A percentile compares a stretch with the other conserved stretches of the same genome.
These are phyloP conservation scores for Phialemonium atrogriseum DNA, from an alignment of 2,329 filamentous ascomycete species.

Conservation along the genomic window DNA sequence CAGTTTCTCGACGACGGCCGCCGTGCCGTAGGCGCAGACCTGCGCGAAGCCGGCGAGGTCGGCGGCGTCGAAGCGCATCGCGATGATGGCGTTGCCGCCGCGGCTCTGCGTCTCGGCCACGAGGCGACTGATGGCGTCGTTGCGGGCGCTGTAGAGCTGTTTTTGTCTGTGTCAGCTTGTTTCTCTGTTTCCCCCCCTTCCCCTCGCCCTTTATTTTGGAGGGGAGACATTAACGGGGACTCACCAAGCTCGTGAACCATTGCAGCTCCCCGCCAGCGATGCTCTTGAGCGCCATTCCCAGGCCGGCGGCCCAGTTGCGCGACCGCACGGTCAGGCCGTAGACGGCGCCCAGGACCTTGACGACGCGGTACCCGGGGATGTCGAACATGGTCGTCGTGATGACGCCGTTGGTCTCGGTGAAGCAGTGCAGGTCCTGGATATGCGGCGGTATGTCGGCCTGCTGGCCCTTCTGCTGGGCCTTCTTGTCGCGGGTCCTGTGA, in stretches of 20 bases:
- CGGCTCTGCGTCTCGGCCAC: slow-evolving; percentile 48
- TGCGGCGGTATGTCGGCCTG: slow-evolving; percentile 14
- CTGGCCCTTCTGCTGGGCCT: too few species aligned
- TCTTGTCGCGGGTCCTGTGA: too few species aligned
- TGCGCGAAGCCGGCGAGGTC: slow-evolving; percentile 48
- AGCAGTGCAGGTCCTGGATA: slow-evolving; percentile 41
- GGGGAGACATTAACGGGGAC: slow-evolving; percentile 5
- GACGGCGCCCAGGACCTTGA: slow-evolving; percentile 47
- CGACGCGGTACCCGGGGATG: slow-evolving; percentile 51
- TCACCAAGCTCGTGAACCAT: slow-evolving; percentile 48
- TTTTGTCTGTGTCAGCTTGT: not conserved
- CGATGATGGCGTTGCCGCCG: slow-evolving; percentile 53
- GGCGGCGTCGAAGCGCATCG: slow-evolving; percentile 48
- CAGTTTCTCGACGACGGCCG: slow-evolving; percentile 48
- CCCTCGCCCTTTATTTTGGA: not conserved
- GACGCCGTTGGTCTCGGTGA: slow-evolving; percentile 52
- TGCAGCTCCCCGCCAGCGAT: slow-evolving; percentile 50
- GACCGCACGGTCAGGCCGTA: slow-evolving; percentile 31
- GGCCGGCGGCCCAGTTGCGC: slow-evolving; percentile 48
- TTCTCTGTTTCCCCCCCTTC: not conserved
- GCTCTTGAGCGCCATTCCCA: slow-evolving; percentile 49
- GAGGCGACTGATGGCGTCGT: slow-evolving; percentile 47
- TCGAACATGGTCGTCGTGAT: slow-evolving; percentile 58
- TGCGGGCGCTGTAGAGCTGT: slow-evolving; percentile 46
- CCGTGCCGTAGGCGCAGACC: slow-evolving; percentile 53